Percentiles rank a stretch among this genome's conserved stretches.
Evolutionary conservation across 2,329 filamentous ascomycete genomes (phyloP).

Genomic region (Hysterium pulicare): DNA sequence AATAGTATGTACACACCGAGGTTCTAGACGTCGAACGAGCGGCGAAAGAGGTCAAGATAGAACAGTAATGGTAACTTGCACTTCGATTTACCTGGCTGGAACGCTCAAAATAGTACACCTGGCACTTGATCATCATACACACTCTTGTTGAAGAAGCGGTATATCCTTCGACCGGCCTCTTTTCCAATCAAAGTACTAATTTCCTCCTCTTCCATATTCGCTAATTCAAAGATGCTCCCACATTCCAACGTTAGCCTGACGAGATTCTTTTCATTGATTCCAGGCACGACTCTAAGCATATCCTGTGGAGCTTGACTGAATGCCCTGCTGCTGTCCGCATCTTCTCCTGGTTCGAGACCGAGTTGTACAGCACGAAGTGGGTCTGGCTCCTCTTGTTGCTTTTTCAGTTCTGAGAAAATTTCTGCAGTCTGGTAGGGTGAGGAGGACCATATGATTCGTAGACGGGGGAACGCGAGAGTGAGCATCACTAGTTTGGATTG

Average conservation of each 20-base stretch:
- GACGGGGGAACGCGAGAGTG: conserved; percentile 82
- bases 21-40: no score
- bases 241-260: conserved; percentile 68
- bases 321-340: conserved; percentile 57
- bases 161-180: conserved; percentile 72
- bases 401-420: conserved; percentile 92
- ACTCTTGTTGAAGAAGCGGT: conserved; percentile 72
- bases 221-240: conserved; percentile 75
- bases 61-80: no score
- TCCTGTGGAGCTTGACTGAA: conserved; percentile 88
- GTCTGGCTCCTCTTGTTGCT: conserved; percentile 84
- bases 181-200: conserved; percentile 72
- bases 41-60: no score
- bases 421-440: conserved; percentile 95
- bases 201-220: conserved; percentile 76
- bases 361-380: conserved; percentile 81
- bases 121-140: conserved; percentile 37
- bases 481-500: conserved; percentile 90
- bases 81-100: no score
- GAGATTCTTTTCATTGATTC: conserved; percentile 71
- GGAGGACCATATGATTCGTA: conserved; percentile 91
- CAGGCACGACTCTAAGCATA: conserved; percentile 82
- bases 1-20: no score
- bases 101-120: no score
- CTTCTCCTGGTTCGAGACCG: conserved; percentile 63